phyloP scores from a whole-genome alignment of 306 rosid species.

The Abrus pulchellus region DNA sequence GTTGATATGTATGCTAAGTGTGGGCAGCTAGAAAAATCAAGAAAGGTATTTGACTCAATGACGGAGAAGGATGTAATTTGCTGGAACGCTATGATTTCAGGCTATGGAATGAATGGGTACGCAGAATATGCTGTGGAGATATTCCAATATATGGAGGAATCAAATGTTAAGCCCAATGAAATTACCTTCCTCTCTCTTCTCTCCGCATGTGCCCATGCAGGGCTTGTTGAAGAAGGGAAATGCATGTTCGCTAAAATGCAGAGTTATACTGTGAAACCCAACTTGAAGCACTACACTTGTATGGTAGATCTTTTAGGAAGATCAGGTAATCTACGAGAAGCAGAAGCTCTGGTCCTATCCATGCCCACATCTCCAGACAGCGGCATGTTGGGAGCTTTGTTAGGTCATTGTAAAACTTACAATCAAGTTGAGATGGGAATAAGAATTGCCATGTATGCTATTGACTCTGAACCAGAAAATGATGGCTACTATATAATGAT shows the following conservation, averaged over 20 bases:
- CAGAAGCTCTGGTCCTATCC: constrained; percentile 71
- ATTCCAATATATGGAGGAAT: constrained; percentile 69
- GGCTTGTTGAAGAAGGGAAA: constrained; percentile 78
- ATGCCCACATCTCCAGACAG: constrained; percentile 84
- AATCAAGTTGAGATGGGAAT: constrained; percentile 70
- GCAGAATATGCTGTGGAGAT: constrained; percentile 67
- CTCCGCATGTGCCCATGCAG: constrained; percentile 76
- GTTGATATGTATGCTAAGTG: constrained; percentile 89
- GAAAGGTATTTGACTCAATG: constrained; percentile 66
- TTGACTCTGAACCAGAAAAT: constrained; percentile 76
- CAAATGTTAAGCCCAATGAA: constrained; percentile 70
- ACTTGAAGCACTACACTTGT: constrained; percentile 84
- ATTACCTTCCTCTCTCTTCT: constrained; percentile 81
- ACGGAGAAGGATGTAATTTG: constrained; percentile 69
- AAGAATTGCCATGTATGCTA: constrained; percentile 69
- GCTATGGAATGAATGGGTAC: constrained; percentile 77
- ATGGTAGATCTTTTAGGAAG: constrained; percentile 88
- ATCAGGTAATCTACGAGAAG: constrained; percentile 76
- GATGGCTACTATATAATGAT: constrained; percentile 76
- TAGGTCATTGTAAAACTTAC: constrained; percentile 78
- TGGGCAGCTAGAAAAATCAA: constrained; percentile 71
- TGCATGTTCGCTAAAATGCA: constrained; percentile 63
- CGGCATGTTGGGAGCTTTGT: constrained; percentile 80
- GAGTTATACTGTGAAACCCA: constrained; percentile 59
- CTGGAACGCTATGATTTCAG: constrained; percentile 84